These are phyloP conservation scores for Ophiostoma perfectum DNA, from an alignment of 2,329 filamentous ascomycete genomes.

Conservation along the genomic window DNA sequence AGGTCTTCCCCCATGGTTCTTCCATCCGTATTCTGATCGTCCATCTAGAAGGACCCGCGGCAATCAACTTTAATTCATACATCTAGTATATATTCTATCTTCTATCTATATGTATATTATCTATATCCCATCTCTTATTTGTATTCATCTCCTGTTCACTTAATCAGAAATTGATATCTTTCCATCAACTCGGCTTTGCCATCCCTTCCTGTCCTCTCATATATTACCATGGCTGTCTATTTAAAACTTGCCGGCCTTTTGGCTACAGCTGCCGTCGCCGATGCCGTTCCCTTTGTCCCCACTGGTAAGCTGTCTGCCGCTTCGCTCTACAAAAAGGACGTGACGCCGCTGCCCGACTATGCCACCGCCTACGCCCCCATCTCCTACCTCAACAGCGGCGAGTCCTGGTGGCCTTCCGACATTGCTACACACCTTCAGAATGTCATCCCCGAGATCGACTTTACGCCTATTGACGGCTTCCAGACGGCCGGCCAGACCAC, in stretches of 20 bases:
- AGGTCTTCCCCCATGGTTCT: too few species aligned
- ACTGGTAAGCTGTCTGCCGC: not conserved
- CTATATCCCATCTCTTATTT: not conserved
- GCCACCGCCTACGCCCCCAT: conserved; percentile 26
- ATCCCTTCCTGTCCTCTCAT: too few species aligned
- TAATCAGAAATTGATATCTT: too few species aligned
- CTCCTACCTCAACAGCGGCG: conserved; percentile 26
- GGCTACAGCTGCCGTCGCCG: conserved; percentile 10
- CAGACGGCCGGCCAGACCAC: conserved; percentile 23
- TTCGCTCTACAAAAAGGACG: conserved; percentile 3
- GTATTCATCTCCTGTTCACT: too few species aligned
- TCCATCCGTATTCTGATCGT: too few species aligned
- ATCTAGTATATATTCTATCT: not conserved
- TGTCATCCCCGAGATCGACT: conserved; percentile 25
- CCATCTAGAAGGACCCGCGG: too few species aligned
- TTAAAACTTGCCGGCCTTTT: not conserved
- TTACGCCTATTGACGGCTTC: conserved; percentile 17
- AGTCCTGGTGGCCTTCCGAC: conserved; percentile 27
- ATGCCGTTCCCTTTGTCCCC: conserved; percentile 9
- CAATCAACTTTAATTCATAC: too few species aligned
- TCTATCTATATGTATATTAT: not conserved
- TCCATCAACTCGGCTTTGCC: too few species aligned
- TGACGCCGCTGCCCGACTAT: conserved; percentile 24
- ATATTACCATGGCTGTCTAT: not conserved
- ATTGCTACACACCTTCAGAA: conserved; percentile 26